Evolutionary conservation across 164 flowering plant species (phyloP).

Genomic region (Stephania japonica): DNA sequence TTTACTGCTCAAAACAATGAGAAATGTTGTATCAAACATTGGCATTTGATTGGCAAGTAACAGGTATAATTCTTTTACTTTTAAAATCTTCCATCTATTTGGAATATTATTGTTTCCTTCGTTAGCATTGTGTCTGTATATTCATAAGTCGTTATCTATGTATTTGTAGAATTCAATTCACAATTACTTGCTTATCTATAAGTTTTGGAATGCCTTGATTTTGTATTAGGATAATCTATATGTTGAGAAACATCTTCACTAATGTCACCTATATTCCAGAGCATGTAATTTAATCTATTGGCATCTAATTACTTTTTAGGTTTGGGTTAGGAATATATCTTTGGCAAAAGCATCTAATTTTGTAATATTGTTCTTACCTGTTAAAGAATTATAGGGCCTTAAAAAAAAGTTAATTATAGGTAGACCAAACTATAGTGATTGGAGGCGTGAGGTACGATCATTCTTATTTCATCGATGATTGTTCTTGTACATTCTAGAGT

Average conservation of each 20-base stretch:
- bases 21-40: slow-evolving; percentile 3
- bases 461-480: too few species aligned
- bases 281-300: background rate
- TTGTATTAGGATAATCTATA: background rate
- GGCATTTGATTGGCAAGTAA: slow-evolving; percentile 9
- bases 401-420: too few species aligned
- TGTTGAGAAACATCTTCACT: background rate
- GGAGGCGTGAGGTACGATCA: too few species aligned
- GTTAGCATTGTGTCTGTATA: background rate
- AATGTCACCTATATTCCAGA: background rate
- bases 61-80: slow-evolving; percentile 9
- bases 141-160: background rate
- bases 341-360: background rate
- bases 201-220: background rate
- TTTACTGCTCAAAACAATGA: slow-evolving; percentile 9
- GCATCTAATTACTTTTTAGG: background rate
- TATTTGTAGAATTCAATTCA: background rate
- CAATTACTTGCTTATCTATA: background rate
- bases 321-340: background rate
- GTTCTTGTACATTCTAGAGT: too few species aligned
- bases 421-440: too few species aligned
- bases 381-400: background rate
- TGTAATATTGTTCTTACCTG: background rate
- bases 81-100: background rate
- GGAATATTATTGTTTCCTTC: background rate